Base-by-base conservation (phyloP, 495 filamentous ascomycete genomes). In the Hypoxylon perforatum region DNA sequence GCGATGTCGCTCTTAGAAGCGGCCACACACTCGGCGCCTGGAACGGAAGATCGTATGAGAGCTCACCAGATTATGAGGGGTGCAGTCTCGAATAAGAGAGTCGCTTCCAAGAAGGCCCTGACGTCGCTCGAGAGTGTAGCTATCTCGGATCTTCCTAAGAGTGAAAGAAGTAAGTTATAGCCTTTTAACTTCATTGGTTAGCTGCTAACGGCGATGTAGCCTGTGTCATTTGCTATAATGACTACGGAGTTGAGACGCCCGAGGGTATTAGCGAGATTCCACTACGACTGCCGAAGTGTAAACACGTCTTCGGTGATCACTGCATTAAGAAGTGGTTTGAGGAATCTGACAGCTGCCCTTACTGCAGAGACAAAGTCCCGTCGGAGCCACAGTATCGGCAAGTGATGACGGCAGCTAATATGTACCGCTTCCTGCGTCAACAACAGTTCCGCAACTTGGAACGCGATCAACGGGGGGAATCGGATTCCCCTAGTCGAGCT, bases 311-410 rank as follows among this genome's bases (percentile, higher is more conserved):
- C 62, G 85, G 85, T 17, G 81, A 85, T 48, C 78, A 82, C 48
- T 87, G 85, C 72, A 85, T 87, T 66, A 85, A 84, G 69, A 86
- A 84, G 63, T 87, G 85, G 85, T 81, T 87, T 49, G 75, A 85
- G 44, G 85, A 87, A 51, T 81, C 83, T 1, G 82, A 85, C 61
- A 86, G 77, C 55, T 87, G 85, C 65, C 85, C 85, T 0, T 85
- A 85, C 63, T 87, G 85, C 55, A 78, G 85, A 12, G 81, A 85
- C 58, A 85, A 85, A 56, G 75, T 87, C 10, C 83, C 77, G 12
- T 85, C 85, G 14, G 82, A 86, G 50, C 70, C 66, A 25, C 66
- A 69, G 39, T 61, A 57, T 23, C 61, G 61, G 1, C 63, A 60
- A 14, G 52, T 47, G n/a, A 51, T 70, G 48, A 63, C 46, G 47